phyloP scores from a whole-genome alignment of 805 yeast species.

The Kluyveromyces starmeri region DNA sequence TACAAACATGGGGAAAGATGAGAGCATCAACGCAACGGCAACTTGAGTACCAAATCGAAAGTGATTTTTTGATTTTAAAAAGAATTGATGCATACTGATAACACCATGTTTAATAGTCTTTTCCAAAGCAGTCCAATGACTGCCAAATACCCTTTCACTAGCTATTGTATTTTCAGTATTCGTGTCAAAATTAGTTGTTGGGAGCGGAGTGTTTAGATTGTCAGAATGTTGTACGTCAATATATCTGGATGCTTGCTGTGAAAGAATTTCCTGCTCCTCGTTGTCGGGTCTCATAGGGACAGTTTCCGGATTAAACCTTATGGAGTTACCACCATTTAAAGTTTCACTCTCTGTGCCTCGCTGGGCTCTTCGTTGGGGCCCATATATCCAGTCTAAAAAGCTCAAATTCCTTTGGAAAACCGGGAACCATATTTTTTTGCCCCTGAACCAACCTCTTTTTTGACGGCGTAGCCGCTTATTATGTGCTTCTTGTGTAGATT shows the following conservation, averaged over 20 bases:
- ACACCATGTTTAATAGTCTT: background rate
- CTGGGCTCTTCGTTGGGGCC: constrained; percentile 8
- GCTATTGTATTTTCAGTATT: background rate
- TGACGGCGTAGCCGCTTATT: constrained; percentile 27
- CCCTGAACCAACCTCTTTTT: constrained; percentile 29
- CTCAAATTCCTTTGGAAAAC: constrained; percentile 28
- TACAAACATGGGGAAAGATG: constrained; percentile 43
- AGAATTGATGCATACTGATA: constrained; percentile 12
- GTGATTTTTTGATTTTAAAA: constrained; percentile 26
- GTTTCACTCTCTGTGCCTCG: constrained; percentile 30
- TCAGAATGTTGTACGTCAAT: background rate
- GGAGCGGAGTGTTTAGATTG: background rate
- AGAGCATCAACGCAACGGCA: constrained; percentile 36
- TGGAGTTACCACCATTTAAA: constrained; percentile 25
- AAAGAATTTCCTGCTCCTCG: constrained; percentile 23
- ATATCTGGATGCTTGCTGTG: constrained; percentile 12
- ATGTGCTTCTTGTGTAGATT: constrained; percentile 25
- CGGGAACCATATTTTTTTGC: constrained; percentile 37
- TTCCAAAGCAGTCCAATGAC: no score
- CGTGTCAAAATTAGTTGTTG: background rate
- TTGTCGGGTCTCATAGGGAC: constrained; percentile 20
- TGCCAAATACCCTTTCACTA: background rate
- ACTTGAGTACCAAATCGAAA: constrained; percentile 40
- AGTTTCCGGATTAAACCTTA: constrained; percentile 8
- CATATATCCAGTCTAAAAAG: constrained; percentile 32